Evolutionary conservation across 148 eudicot genomes (phyloP).

Genomic region (Fallopia convolvulus): DNA sequence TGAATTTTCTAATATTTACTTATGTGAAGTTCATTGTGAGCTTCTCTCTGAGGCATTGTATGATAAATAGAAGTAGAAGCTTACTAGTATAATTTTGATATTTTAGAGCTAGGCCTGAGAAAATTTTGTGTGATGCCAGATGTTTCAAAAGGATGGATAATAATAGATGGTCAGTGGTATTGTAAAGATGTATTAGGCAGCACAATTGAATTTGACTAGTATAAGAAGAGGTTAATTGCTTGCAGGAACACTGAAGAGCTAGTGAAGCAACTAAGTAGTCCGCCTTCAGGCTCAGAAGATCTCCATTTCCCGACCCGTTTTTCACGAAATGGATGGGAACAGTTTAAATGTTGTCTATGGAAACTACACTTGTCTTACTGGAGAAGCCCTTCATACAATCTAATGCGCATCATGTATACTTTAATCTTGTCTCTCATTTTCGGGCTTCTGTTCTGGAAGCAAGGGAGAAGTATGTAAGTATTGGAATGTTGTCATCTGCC

Average conservation of each 20-base stretch:
- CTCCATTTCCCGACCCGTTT: conserved; percentile 48
- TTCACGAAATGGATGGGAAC: conserved; percentile 68
- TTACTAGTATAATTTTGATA: background rate
- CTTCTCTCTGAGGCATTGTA: background rate
- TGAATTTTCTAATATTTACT: background rate
- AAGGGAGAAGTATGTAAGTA: conserved; percentile 61
- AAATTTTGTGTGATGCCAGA: no score
- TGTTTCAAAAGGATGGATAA: no score
- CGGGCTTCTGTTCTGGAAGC: conserved; percentile 65
- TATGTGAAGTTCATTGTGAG: background rate
- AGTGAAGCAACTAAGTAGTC: conserved; percentile 38
- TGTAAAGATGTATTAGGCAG: no score
- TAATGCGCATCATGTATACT: conserved; percentile 32
- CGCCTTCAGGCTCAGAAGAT: conserved; percentile 52
- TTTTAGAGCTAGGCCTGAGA: no score
- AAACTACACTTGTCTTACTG: conserved; percentile 74
- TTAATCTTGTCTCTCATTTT: conserved; percentile 43
- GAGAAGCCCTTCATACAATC: conserved; percentile 86
- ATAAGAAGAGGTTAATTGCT: background rate
- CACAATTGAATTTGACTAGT: no score
- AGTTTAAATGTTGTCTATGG: conserved; percentile 76
- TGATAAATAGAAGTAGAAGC: background rate
- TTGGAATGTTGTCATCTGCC: background rate
- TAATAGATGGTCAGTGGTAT: no score
- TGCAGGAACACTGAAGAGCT: conserved; percentile 52